Base-by-base conservation (phyloP, 2,329 filamentous ascomycete species). In the Colletotrichum tropicale region DNA sequence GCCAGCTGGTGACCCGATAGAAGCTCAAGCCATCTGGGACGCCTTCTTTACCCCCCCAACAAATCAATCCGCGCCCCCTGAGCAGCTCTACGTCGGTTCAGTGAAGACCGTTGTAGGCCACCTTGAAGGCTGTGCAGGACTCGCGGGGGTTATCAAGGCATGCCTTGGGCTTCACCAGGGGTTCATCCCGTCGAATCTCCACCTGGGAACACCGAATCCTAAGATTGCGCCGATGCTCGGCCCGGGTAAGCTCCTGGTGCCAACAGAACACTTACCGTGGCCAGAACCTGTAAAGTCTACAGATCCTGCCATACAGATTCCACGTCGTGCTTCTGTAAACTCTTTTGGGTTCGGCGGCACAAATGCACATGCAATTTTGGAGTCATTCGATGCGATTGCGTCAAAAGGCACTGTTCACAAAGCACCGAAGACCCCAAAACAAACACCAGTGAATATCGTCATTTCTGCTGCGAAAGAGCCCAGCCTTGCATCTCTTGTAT, bases 271-370 rank as follows among this genome's bases (percentile, higher is more conserved):
- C 2, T 75, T 6, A 4, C 34, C 74, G 1, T 81, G 80, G 81
- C 80, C 80, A 43, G 18, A 43, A 43, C 18, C 38, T 43, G 18
- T 43, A 12, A 43, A 10, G 8, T n/a, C 38, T 21, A n/a, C 7
- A 24, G n/a, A 61, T 26, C 43, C n/a, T 18, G 32, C 18, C 15
- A 24, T 18, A 32, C 38, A 3, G 38, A n/a, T 43, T 43, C 32
- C 58, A 9, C 66, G 62, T 13, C 48, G 75, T 8, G 75, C 68
- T 4, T 60, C 58, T 28, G 74, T 76, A 10, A 86, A 76, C 52
- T 85, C 83, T 9, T 88, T 88, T 70, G 87, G 87, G 3, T 88
- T 86, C 32, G 87, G 87, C 9, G 87, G 87, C 48, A 84, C 84
- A n/a, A 88, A 88, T 74, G 84, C 84, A 0, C 87, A 89, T 74